phyloP scores from a whole-genome alignment of 1,284 basidiomycete species.

The Melanopsichium pennsylvanicum region DNA sequence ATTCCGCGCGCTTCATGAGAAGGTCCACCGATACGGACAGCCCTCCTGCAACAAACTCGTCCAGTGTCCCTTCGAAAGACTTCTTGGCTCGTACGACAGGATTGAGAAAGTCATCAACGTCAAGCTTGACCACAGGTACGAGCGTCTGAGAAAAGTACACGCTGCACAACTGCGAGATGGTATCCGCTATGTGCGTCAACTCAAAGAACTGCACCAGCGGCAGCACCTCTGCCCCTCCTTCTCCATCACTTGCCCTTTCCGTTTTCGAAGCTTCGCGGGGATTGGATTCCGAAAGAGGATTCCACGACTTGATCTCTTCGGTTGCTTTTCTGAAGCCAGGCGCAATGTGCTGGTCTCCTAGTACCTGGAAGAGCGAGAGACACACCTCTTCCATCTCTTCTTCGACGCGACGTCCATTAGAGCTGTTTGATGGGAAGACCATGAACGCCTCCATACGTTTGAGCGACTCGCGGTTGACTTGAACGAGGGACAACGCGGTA shows the following conservation, averaged over 20 bases:
- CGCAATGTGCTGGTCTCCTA: conserved; percentile 81
- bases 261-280: not conserved
- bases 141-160: conserved; percentile 97
- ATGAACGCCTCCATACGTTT: conserved; percentile 91
- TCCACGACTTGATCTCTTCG: conserved; percentile 50
- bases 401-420: conserved; percentile 71
- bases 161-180: conserved; percentile 94
- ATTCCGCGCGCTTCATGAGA: conserved; percentile 96
- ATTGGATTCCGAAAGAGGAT: conserved; percentile 30
- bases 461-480: conserved; percentile 85
- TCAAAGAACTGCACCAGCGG: conserved; percentile 97
- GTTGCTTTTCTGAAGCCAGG: conserved; percentile 83
- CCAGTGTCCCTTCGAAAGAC: conserved; percentile 86
- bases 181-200: conserved; percentile 94
- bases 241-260: conserved; percentile 1
- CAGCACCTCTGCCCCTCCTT: conserved; percentile 82
- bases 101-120: conserved; percentile 88
- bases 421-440: conserved; percentile 72
- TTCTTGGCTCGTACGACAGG: conserved; percentile 94
- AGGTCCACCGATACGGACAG: conserved; percentile 94
- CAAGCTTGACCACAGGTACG: conserved; percentile 31
- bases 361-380: conserved; percentile 79
- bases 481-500: conserved; percentile 87
- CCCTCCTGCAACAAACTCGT: conserved; percentile 90
- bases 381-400: conserved; percentile 84